These are phyloP conservation scores for Geosiphon pyriformis DNA, from an alignment of 192 early-diverging fungal species.

Conservation along the genomic window DNA sequence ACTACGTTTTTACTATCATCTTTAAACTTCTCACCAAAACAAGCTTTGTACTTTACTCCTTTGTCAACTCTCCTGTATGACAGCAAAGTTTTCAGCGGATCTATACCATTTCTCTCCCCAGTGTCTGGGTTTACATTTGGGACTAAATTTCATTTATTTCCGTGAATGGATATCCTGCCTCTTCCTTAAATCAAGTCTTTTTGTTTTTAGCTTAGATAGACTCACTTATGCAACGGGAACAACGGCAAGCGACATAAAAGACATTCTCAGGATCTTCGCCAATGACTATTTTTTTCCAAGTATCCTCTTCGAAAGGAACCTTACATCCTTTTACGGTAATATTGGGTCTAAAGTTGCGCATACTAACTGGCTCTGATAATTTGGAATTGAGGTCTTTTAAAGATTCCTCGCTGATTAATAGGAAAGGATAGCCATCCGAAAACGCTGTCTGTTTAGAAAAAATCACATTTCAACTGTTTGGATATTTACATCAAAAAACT, in stretches of 20 bases:
- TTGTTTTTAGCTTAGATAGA: background rate
- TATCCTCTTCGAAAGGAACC: slow-evolving; percentile 65
- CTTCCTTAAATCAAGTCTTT: background rate
- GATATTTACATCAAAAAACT: no score
- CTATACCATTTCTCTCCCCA: slow-evolving; percentile 43
- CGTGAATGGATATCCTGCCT: background rate
- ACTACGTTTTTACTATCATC: no score
- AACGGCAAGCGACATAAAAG: slow-evolving; percentile 50
- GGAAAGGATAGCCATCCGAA: slow-evolving; percentile 72
- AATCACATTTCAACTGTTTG: no score
- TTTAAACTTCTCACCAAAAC: slow-evolving; percentile 67
- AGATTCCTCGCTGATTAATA: slow-evolving; percentile 54
- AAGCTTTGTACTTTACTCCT: slow-evolving; percentile 41
- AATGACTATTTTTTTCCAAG: slow-evolving; percentile 47
- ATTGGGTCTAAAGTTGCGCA: slow-evolving; percentile 73
- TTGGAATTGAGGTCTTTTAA: slow-evolving; percentile 58
- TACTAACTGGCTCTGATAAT: slow-evolving; percentile 42
- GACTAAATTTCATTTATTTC: slow-evolving; percentile 26
- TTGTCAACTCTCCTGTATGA: slow-evolving; percentile 47
- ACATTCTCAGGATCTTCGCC: slow-evolving; percentile 23
- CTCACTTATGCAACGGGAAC: slow-evolving; percentile 42
- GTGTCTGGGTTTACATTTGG: slow-evolving; percentile 50
- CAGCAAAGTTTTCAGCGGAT: slow-evolving; percentile 50
- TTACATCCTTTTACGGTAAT: slow-evolving; percentile 47
- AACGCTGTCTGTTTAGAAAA: slow-evolving; percentile 58